These are phyloP conservation scores for Knoxdaviesia proteae DNA, from an alignment of 2,329 filamentous ascomycete genomes.

Conservation along the genomic window DNA sequence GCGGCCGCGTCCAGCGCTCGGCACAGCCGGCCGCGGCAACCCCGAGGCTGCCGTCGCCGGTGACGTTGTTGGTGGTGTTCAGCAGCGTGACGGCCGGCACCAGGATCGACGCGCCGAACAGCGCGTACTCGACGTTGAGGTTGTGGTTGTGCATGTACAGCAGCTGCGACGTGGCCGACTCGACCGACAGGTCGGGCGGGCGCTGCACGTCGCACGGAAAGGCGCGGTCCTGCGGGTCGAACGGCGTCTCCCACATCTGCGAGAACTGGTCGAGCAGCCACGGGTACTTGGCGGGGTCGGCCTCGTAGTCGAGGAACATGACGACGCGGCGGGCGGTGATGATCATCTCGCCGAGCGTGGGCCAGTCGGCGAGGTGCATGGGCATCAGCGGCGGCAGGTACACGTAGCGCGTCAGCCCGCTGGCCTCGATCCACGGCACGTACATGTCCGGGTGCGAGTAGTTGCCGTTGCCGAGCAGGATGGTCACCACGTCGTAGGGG, in stretches of 20 bases:
- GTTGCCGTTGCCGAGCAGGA: constrained; percentile 70
- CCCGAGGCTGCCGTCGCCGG: constrained; percentile 46
- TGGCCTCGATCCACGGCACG: constrained; percentile 43
- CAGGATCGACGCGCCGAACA: constrained; percentile 41
- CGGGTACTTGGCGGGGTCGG: constrained; percentile 56
- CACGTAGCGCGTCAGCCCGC: constrained; percentile 51
- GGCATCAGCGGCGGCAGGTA: constrained; percentile 53
- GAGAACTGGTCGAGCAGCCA: constrained; percentile 78
- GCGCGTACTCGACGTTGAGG: constrained; percentile 54
- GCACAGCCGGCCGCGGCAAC: constrained; percentile 40
- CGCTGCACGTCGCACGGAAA: constrained; percentile 69
- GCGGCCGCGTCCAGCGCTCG: constrained; percentile 41
- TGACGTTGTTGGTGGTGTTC: constrained; percentile 49
- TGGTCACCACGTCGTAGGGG: constrained; percentile 73
- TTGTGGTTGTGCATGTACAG: constrained; percentile 86
- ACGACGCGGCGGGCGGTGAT: constrained; percentile 48
- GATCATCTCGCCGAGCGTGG: constrained; percentile 61
- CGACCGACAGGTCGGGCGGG: constrained; percentile 40
- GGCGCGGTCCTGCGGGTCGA: constrained; percentile 39
- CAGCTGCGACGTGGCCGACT: constrained; percentile 34
- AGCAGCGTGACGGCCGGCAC: constrained; percentile 52
- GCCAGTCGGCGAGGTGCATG: constrained; percentile 61
- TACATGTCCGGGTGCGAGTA: constrained; percentile 45
- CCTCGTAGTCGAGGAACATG: constrained; percentile 69
- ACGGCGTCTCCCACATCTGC: constrained; percentile 81